phyloP scores from a whole-genome alignment of 176 grass and related monocot genomes.

The Alopecurus myosuroides region DNA sequence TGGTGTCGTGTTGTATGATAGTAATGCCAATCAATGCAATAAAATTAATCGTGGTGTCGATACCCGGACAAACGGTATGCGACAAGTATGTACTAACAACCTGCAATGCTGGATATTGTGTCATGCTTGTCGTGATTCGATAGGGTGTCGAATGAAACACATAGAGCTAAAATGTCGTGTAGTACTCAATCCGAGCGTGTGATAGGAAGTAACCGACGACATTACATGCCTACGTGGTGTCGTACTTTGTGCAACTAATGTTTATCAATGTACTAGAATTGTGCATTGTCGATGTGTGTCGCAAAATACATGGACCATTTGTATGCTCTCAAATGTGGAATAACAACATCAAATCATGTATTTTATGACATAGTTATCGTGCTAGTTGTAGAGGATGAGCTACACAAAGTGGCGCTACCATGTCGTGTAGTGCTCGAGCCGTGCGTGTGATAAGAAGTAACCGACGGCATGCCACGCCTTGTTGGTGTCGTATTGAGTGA shows the following conservation, averaged over 20 bases:
- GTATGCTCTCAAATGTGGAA: no score
- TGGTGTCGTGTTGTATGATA: background rate
- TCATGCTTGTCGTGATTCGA: background rate
- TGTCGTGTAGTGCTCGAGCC: background rate
- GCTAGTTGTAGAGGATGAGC: no score
- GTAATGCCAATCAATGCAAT: background rate
- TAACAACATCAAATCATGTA: no score
- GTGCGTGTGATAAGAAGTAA: background rate
- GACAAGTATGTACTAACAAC: background rate
- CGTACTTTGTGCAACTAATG: background rate
- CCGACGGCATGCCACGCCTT: background rate
- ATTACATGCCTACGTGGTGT: background rate
- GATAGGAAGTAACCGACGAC: background rate
- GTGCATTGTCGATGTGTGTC: no score
- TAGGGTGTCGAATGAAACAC: no score
- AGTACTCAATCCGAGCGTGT: no score
- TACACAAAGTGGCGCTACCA: background rate
- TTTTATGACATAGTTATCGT: no score
- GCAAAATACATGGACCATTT: no score
- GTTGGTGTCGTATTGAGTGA: background rate
- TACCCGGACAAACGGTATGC: background rate
- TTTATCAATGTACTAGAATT: no score
- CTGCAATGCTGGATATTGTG: no score
- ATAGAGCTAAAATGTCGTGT: no score
- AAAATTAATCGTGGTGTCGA: background rate